Percentiles rank a stretch among this genome's conserved stretches.
These are phyloP conservation scores for Torulaspora indica DNA, from an alignment of 805 yeast species.

Conservation along the genomic window DNA sequence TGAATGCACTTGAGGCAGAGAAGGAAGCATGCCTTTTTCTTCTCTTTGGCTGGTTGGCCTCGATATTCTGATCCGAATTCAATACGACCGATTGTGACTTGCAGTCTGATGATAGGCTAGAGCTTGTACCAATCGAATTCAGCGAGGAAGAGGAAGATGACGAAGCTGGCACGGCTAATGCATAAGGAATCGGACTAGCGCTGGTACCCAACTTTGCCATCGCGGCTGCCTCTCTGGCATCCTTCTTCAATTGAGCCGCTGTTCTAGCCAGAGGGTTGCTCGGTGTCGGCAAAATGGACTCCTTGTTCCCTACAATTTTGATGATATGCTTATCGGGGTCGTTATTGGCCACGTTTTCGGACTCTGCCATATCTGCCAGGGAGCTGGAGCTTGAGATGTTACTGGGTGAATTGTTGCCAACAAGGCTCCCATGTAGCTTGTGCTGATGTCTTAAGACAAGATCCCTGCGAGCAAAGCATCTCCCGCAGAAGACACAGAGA, in stretches of 20 bases:
- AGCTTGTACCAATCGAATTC: slow-evolving; percentile 1
- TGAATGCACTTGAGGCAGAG: slow-evolving; percentile 40
- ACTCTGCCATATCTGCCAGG: slow-evolving; percentile 7
- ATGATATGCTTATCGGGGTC: slow-evolving; percentile 37
- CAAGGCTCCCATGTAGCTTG: slow-evolving; percentile 64
- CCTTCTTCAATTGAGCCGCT: slow-evolving; percentile 33
- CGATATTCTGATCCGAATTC: neutral
- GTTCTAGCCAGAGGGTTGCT: slow-evolving; percentile 28
- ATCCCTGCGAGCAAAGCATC: slow-evolving; percentile 90
- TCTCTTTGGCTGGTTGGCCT: slow-evolving; percentile 14
- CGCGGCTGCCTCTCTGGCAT: slow-evolving; percentile 20
- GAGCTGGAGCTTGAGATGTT: slow-evolving; percentile 8
- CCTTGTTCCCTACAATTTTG: slow-evolving; percentile 39
- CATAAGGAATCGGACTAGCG: neutral
- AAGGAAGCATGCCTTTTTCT: slow-evolving; percentile 43
- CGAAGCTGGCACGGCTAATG: neutral
- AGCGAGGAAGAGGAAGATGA: slow-evolving; percentile 6
- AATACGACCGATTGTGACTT: slow-evolving; percentile 1
- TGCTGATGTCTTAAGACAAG: slow-evolving; percentile 90
- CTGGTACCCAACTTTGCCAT: slow-evolving; percentile 1
- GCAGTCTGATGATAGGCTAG: neutral
- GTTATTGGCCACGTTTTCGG: slow-evolving; percentile 6
- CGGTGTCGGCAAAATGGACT: slow-evolving; percentile 37
- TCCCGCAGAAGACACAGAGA: slow-evolving; percentile 93
- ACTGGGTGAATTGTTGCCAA: slow-evolving; percentile 35